A percentile compares a stretch with the other conserved stretches of the same genome.
Evolutionary conservation across 2,329 filamentous ascomycete genomes (phyloP).

Genomic region (Diaporthe longicolla): DNA sequence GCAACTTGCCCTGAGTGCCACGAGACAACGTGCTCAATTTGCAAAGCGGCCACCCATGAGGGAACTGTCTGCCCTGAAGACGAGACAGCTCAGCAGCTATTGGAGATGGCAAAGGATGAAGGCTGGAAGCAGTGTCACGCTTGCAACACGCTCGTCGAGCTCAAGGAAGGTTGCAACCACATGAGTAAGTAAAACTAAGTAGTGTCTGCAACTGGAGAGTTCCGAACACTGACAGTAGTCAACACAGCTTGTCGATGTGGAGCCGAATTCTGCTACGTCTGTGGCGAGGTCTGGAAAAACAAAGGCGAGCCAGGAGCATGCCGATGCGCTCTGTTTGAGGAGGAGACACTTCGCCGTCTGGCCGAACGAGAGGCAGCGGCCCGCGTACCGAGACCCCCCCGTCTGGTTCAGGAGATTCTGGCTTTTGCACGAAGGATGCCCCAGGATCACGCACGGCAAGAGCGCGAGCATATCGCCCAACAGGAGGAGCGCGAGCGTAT

Average conservation of each 20-base stretch:
- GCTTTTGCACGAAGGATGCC: no score
- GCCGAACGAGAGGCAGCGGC: background rate
- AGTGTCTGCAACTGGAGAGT: no score
- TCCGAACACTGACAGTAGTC: no score
- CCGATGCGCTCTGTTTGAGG: background rate
- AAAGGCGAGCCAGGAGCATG: conserved; percentile 44
- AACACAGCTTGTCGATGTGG: conserved; percentile 60
- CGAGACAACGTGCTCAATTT: conserved; percentile 62
- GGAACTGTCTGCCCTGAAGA: conserved; percentile 64
- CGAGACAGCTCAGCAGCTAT: conserved; percentile 53
- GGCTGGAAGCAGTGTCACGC: conserved; percentile 66
- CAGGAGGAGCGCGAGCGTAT: no score
- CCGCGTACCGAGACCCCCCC: background rate
- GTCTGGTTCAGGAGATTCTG: no score
- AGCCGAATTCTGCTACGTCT: conserved; percentile 65
- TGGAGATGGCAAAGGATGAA: conserved; percentile 56
- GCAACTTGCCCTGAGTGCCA: conserved; percentile 61
- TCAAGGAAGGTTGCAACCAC: conserved; percentile 66
- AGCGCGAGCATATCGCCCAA: no score
- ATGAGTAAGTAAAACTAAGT: conserved; percentile 64
- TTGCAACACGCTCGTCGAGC: conserved; percentile 64
- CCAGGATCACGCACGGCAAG: no score
- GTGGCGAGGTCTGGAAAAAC: conserved; percentile 57
- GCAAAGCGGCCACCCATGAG: conserved; percentile 62
- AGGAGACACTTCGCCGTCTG: background rate